Conservation (phyloP, 2,329 filamentous ascomycete species). For the Claviceps citrina region DNA sequence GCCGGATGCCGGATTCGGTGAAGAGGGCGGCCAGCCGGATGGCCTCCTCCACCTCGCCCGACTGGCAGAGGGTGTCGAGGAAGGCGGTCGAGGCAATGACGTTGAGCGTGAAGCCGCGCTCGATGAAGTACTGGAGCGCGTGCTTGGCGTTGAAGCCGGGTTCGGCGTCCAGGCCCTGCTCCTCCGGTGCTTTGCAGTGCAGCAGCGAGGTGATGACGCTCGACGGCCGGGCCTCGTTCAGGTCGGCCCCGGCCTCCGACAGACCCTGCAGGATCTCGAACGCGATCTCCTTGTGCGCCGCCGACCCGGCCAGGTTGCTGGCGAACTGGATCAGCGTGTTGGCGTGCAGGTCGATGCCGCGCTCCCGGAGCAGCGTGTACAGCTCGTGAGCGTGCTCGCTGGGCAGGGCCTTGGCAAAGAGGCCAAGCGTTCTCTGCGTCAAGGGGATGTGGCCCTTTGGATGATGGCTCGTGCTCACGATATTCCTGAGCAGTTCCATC, state of each 20-base stretch:
- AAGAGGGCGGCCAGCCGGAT: slow-evolving; percentile 20
- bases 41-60: slow-evolving; percentile 20
- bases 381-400: slow-evolving; percentile 19
- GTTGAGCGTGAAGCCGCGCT: slow-evolving; percentile 48
- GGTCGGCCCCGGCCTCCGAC: slow-evolving; percentile 24
- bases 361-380: slow-evolving; percentile 18
- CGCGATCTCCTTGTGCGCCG: slow-evolving; percentile 25
- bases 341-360: slow-evolving; percentile 19
- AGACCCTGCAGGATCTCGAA: slow-evolving; percentile 25
- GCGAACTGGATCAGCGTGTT: slow-evolving; percentile 35
- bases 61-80: slow-evolving; percentile 54
- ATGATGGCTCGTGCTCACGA: slow-evolving; percentile 17
- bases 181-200: slow-evolving; percentile 13
- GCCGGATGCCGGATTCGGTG: slow-evolving; percentile 32
- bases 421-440: slow-evolving; percentile 23
- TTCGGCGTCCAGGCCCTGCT: slow-evolving; percentile 7
- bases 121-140: slow-evolving; percentile 30
- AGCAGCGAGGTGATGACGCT: slow-evolving; percentile 47
- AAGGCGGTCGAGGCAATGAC: slow-evolving; percentile 48
- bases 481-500: slow-evolving; percentile 15
- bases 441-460: slow-evolving; percentile 20
- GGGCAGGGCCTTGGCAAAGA: slow-evolving; percentile 16
- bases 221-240: slow-evolving; percentile 31
- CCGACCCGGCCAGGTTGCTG: slow-evolving; percentile 25
- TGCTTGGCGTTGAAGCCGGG: slow-evolving; percentile 16